These are phyloP conservation scores for Cyclostephanos tholiformis DNA, from an alignment of 108 stramenopile genomes.

Conservation along the genomic window DNA sequence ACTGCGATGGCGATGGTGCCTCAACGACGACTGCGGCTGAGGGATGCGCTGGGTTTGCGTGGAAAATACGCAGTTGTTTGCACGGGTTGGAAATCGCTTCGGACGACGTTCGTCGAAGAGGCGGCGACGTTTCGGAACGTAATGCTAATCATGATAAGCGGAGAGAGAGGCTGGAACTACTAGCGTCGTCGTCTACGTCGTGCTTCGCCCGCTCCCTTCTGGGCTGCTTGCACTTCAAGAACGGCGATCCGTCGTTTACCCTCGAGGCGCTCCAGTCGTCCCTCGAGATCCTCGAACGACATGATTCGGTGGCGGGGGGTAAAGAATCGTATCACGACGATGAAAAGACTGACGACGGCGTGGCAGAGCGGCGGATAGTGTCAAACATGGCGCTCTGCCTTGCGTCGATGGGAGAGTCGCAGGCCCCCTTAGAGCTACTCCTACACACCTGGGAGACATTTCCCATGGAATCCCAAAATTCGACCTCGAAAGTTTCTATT, in stretches of 20 bases:
- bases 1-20: background rate
- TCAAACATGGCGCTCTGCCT: slow-evolving; percentile 48
- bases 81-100: slow-evolving; percentile 29
- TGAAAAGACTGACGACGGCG: slow-evolving; percentile 15
- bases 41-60: slow-evolving; percentile 32
- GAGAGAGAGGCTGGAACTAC: slow-evolving; percentile 9
- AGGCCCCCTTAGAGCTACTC: slow-evolving; percentile 39
- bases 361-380: slow-evolving; percentile 32
- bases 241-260: slow-evolving; percentile 30
- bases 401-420: slow-evolving; percentile 38
- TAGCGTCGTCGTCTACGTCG: slow-evolving; percentile 39
- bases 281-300: slow-evolving; percentile 22
- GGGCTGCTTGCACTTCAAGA: slow-evolving; percentile 36
- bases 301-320: background rate
- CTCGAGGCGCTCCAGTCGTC: slow-evolving; percentile 38
- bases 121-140: background rate
- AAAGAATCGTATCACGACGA: slow-evolving; percentile 26
- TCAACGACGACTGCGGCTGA: background rate
- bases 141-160: background rate
- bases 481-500: background rate
- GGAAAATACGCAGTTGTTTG: slow-evolving; percentile 42
- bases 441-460: slow-evolving; percentile 34
- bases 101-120: background rate
- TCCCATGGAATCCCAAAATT: background rate
- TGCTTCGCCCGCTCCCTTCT: slow-evolving; percentile 34